Evolutionary conservation across 2,329 filamentous ascomycete genomes (phyloP).

Genomic region (Fusarium lateritium): DNA sequence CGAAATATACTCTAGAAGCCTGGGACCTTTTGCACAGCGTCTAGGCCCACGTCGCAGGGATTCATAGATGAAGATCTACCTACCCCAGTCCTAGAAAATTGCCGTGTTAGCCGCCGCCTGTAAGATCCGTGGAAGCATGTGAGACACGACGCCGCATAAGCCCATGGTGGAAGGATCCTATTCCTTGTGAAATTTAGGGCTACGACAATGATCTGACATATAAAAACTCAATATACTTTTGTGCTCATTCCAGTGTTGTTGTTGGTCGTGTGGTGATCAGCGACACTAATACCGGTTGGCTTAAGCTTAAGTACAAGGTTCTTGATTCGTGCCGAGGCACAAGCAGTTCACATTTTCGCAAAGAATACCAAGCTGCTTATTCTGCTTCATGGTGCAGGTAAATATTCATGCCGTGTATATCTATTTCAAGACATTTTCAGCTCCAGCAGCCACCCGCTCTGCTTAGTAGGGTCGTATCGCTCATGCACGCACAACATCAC

Average conservation of each 20-base stretch:
- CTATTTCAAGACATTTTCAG: neutral
- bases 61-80: conserved; percentile 32
- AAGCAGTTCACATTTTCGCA: neutral
- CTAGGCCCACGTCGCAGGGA: conserved; percentile 23
- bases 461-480: conserved; percentile 12
- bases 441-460: conserved; percentile 21
- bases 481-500: conserved; percentile 2
- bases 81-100: conserved; percentile 12
- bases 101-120: conserved; percentile 36
- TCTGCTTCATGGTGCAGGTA: neutral
- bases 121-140: conserved; percentile 13
- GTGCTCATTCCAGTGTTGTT: neutral
- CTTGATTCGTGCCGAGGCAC: neutral
- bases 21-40: conserved; percentile 28
- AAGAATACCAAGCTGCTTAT: neutral
- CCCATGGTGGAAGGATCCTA: neutral
- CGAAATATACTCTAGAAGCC: conserved; percentile 5
- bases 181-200: neutral
- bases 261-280: conserved; percentile 16
- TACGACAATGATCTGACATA: neutral
- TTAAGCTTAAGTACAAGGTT: conserved; percentile 26
- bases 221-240: neutral
- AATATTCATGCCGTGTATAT: neutral
- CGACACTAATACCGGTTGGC: conserved; percentile 15
- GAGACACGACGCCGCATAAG: conserved; percentile 23